These are phyloP conservation scores for Arctostaphylos glauca DNA, from an alignment of 148 eudicot genomes.

Conservation along the genomic window DNA sequence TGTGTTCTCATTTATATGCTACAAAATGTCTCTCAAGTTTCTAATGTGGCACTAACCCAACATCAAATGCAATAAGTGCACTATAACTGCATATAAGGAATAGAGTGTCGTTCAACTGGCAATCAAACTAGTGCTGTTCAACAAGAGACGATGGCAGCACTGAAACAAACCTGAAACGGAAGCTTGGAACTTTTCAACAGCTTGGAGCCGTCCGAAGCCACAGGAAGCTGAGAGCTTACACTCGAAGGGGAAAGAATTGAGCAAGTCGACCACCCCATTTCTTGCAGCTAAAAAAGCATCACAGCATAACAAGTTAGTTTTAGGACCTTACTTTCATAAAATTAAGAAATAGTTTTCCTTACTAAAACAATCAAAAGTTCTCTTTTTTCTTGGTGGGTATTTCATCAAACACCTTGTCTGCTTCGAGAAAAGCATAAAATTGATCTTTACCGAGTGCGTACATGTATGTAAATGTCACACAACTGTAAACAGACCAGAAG, in stretches of 20 bases:
- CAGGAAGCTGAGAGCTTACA: slow-evolving; percentile 8
- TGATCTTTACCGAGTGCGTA: too few relatives aligned
- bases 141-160: background rate
- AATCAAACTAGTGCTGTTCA: background rate
- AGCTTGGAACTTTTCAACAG: slow-evolving; percentile 14
- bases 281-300: background rate
- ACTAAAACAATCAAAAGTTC: background rate
- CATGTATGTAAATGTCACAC: background rate
- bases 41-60: too few relatives aligned
- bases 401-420: slow-evolving; percentile 16
- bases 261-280: slow-evolving; percentile 16
- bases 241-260: slow-evolving; percentile 9
- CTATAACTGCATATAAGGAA: background rate
- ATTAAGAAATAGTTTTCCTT: background rate
- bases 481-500: background rate
- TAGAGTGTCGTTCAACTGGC: background rate
- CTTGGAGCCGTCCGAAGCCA: background rate
- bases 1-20: too few relatives aligned
- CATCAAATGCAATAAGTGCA: background rate
- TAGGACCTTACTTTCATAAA: background rate
- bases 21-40: too few relatives aligned
- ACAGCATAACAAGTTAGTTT: background rate
- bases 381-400: background rate
- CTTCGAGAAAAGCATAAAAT: background rate
- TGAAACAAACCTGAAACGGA: slow-evolving; percentile 13